These are phyloP conservation scores for Sergeia podlipaevii DNA, from an alignment of 208 protist genomes.

Conservation along the genomic window DNA sequence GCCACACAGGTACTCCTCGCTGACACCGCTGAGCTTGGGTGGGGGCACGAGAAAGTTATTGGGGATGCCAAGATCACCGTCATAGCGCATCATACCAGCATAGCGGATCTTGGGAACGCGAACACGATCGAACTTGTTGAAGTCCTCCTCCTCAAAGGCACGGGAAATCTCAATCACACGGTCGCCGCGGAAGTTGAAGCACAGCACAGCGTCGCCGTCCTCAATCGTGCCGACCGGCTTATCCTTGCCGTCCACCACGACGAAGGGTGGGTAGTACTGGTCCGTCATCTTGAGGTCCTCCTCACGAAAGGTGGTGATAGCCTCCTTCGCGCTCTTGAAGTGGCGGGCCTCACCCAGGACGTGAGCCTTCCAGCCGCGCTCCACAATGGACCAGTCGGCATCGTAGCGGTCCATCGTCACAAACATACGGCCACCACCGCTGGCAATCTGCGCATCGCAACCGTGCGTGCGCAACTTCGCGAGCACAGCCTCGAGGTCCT, in stretches of 20 bases:
- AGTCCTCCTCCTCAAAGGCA: constrained; percentile 92
- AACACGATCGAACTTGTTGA: constrained; percentile 91
- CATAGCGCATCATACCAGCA: constrained; percentile 95
- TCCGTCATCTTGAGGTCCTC: constrained; percentile 84
- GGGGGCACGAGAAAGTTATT: constrained; percentile 93
- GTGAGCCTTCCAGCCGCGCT: constrained; percentile 92
- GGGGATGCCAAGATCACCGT: constrained; percentile 93
- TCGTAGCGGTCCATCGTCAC: constrained; percentile 96
- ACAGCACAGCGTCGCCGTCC: constrained; percentile 93
- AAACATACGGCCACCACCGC: constrained; percentile 94
- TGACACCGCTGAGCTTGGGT: constrained; percentile 83
- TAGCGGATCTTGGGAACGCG: constrained; percentile 90
- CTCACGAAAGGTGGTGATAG: constrained; percentile 83
- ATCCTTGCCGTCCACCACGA: constrained; percentile 62
- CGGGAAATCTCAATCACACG: constrained; percentile 94
- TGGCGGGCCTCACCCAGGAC: constrained; percentile 89
- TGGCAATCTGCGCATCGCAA: constrained; percentile 88
- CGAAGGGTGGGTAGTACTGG: constrained; percentile 94
- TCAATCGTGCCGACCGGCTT: constrained; percentile 89
- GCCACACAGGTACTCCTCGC: constrained; percentile 88
- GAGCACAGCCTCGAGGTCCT: constrained; percentile 87
- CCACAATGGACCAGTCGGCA: constrained; percentile 94
- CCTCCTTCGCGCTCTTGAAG: constrained; percentile 84
- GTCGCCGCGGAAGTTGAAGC: constrained; percentile 95
- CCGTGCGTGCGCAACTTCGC: constrained; percentile 61